A percentile compares a stretch with the other conserved stretches of the same genome.
Conservation (phyloP, 208 protist genomes). For the Vickermania ingenoplastis region DNA sequence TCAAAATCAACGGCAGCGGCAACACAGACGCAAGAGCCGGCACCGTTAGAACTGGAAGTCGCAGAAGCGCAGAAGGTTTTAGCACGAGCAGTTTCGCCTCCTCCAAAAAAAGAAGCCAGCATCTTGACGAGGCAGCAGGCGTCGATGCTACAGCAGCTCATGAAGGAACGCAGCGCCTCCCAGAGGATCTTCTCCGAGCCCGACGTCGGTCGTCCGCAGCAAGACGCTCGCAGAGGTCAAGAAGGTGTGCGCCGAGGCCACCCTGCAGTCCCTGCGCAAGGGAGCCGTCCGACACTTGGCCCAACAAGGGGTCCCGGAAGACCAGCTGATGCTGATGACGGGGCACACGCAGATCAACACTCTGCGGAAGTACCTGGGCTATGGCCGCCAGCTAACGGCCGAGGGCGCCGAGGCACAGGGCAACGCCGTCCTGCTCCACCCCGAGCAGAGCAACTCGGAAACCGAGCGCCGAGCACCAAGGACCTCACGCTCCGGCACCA, state of each 20-base stretch:
- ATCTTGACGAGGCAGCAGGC: not conserved
- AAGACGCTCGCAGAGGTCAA: not conserved
- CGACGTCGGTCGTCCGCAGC: not conserved
- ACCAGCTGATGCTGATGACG: constrained; percentile 5
- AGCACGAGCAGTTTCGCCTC: too few species aligned
- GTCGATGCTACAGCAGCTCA: not conserved
- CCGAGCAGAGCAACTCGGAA: constrained; percentile 2
- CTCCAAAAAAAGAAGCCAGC: too few species aligned
- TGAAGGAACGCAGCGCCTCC: not conserved
- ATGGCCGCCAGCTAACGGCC: constrained; percentile 8
- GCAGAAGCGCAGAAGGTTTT: too few species aligned
- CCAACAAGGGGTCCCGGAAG: constrained; percentile 1
- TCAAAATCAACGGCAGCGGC: too few species aligned
- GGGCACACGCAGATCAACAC: constrained; percentile 5
- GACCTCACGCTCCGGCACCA: not conserved
- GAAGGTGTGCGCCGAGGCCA: not conserved
- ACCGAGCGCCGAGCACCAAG: not conserved
- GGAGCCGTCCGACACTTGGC: constrained; percentile 1
- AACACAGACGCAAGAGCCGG: too few species aligned
- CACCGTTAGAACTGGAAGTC: too few species aligned
- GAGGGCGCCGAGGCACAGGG: constrained; percentile 5
- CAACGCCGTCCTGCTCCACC: constrained; percentile 4
- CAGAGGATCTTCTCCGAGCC: not conserved
- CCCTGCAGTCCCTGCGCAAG: not conserved
- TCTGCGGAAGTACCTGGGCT: constrained; percentile 6